Conservation (phyloP, 179 eudicot genomes). For the Patellifolia procumbens region DNA sequence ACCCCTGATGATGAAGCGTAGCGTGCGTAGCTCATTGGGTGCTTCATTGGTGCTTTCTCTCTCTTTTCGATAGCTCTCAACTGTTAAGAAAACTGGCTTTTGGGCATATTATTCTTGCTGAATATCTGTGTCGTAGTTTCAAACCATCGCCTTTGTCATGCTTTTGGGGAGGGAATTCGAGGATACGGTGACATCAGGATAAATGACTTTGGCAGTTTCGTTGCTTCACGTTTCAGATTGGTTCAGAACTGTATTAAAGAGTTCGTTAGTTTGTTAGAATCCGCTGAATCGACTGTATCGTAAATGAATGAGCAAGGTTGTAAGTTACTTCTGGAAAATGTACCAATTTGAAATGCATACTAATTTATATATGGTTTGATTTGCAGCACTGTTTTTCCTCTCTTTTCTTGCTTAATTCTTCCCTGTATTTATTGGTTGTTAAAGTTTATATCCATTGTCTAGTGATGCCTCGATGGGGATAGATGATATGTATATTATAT, state of each 20-base stretch:
- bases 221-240: slow-evolving; percentile 9
- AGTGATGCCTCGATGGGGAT: background rate
- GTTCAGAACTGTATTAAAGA: slow-evolving; percentile 11
- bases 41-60: background rate
- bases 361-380: slow-evolving; percentile 1
- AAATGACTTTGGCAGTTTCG: background rate
- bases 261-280: background rate
- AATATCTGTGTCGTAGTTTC: slow-evolving; percentile 12
- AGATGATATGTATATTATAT: background rate
- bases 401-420: background rate
- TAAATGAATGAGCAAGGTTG: slow-evolving; percentile 6
- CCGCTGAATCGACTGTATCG: background rate
- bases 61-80: background rate
- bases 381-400: slow-evolving; percentile 5
- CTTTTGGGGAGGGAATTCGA: background rate
- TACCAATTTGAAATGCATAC: slow-evolving; percentile 12
- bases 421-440: background rate
- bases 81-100: slow-evolving; percentile 9
- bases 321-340: slow-evolving; percentile 14
- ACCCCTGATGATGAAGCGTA: slow-evolving; percentile 14
- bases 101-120: slow-evolving; percentile 13
- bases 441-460: background rate
- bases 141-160: slow-evolving; percentile 3
- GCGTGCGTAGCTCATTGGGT: background rate
- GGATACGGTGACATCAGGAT: background rate